These are phyloP conservation scores for Globisporangium camurandrum DNA, from an alignment of 352 stramenopile genomes.

Conservation along the genomic window DNA sequence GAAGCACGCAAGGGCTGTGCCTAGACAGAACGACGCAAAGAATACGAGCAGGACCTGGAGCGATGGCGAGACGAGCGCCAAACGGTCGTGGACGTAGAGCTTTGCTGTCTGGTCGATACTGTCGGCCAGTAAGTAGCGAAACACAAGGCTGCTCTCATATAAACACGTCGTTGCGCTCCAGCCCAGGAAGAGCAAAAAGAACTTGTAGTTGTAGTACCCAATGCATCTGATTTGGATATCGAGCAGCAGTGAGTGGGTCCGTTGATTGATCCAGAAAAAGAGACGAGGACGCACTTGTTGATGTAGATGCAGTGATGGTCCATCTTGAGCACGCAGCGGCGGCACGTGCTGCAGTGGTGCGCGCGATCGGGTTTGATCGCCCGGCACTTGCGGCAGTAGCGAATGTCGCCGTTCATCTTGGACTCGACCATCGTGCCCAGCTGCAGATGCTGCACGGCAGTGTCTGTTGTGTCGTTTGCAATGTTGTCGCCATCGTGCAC, in stretches of 20 bases:
- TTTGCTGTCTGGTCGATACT: constrained; percentile 40
- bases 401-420: constrained; percentile 62
- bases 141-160: constrained; percentile 58
- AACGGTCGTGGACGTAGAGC: constrained; percentile 51
- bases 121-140: constrained; percentile 48
- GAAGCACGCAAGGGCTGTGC: constrained; percentile 61
- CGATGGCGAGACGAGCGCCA: constrained; percentile 41
- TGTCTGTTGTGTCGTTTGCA: background rate
- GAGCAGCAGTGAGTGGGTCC: background rate
- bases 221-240: constrained; percentile 46
- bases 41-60: constrained; percentile 67
- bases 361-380: constrained; percentile 68
- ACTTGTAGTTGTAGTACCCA: constrained; percentile 88
- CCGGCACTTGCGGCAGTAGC: constrained; percentile 73
- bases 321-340: constrained; percentile 81
- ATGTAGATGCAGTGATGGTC: constrained; percentile 87
- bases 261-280: background rate
- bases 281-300: constrained; percentile 62
- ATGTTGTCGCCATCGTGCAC: background rate
- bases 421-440: constrained; percentile 27
- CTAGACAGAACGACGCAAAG: constrained; percentile 60
- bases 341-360: constrained; percentile 77
- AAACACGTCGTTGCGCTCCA: constrained; percentile 68
- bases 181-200: constrained; percentile 78
- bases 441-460: background rate